Percentiles rank a stretch among this genome's conserved stretches.
phyloP scores from a whole-genome alignment of 768 basidiomycete species.

The Kwoniella europaea region DNA sequence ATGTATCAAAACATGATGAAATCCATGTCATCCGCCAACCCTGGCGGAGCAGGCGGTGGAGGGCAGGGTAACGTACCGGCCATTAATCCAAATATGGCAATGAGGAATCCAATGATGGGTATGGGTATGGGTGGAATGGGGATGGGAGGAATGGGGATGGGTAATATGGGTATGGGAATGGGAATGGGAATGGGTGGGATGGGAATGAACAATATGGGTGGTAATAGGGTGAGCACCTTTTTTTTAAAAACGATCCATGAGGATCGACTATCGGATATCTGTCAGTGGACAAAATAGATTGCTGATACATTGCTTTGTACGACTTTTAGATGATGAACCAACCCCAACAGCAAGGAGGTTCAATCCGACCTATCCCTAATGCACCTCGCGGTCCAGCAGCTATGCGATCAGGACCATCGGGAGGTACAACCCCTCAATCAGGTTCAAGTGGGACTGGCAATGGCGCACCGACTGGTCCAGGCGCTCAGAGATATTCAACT shows the following conservation, averaged over 20 bases:
- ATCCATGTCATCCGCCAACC: constrained; percentile 10
- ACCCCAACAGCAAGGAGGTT: constrained; percentile 6
- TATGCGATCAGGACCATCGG: constrained; percentile 40
- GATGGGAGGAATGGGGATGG: constrained; percentile 45
- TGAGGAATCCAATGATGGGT: constrained; percentile 36
- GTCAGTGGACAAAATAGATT: too few relatives aligned
- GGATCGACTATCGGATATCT: too few relatives aligned
- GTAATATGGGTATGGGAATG: constrained; percentile 54
- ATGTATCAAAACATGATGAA: constrained; percentile 85
- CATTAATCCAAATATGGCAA: constrained; percentile 53
- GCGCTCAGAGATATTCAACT: constrained; percentile 54
- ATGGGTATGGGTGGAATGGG: constrained; percentile 40
- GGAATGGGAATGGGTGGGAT: constrained; percentile 57
- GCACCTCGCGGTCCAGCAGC: constrained; percentile 57
- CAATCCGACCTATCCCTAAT: constrained; percentile 42
- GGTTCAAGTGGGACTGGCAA: neutral
- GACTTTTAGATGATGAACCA: constrained; percentile 5
- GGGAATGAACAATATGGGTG: constrained; percentile 33
- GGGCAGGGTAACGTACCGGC: constrained; percentile 52
- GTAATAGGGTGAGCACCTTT: constrained; percentile 28
- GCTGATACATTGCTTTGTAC: constrained; percentile 7
- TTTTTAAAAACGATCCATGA: too few relatives aligned
- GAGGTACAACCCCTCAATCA: constrained; percentile 19
- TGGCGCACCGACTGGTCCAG: constrained; percentile 23
- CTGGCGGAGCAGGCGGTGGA: neutral